Base-by-base conservation (phyloP, 495 filamentous ascomycete species). In the Penicillium desertorum region DNA sequence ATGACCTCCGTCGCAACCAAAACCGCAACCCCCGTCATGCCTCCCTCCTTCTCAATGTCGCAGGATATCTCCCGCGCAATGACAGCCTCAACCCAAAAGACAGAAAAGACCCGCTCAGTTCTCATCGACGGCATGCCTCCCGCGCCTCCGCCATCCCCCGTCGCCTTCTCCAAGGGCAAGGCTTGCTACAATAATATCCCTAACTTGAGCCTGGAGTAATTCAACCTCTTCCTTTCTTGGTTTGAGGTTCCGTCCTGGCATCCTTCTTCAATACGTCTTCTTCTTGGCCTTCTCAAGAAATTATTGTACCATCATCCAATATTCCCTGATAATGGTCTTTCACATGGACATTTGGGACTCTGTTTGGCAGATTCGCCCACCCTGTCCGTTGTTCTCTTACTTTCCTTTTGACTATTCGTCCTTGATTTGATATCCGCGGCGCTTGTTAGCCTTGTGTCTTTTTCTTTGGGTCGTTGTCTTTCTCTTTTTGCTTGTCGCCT, bases 81-180 rank as follows among this genome's bases (percentile, higher is more conserved):
- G 59, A 65, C 66, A 36, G 67, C 68, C 36, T 53, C 69, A 16
- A 62, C 59, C 37, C 59, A 69, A 12, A 70, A 53, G 25, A 20
- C 61, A 32, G 32, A 49, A 7, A 66, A 64, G 57, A 51, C 45
- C 6, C 53, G 47, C 45, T 67, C 73, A 11, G 75, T 73, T 20
- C 62, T 66, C n/a, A 49, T 72, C 45, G 60, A 70, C 23, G 67
- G 67, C 8, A 72, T 77, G 27, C 76, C 79, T 8, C 76, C 79
- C 0, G 66, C 66, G 6, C 79, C 78, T 7, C 79, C 79, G 17
- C 79, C 79, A 5, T 78, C 75, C 3, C 79, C 78, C 0, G 76
- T 80, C 50, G 68, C 70, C 48, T 76, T 73, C 37, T 63, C 65
- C 25, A 56, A 64, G 20, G 57, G 60, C 41, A 63, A 66, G 23